These are phyloP conservation scores for Fraxinus sp. DNA, from an alignment of 305 asterid species.

Conservation along the genomic window DNA sequence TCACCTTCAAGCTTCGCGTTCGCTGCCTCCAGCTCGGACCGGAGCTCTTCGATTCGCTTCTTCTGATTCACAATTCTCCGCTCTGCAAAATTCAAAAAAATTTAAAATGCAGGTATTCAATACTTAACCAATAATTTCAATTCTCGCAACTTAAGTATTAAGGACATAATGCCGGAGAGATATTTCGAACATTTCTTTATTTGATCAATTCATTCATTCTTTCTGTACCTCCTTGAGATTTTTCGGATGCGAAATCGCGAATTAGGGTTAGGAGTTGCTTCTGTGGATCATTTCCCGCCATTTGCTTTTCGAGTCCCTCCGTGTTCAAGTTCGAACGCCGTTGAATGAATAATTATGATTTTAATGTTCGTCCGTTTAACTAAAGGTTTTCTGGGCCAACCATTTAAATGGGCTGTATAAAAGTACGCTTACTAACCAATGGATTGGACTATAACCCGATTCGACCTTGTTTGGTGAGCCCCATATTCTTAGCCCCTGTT, in stretches of 20 bases:
- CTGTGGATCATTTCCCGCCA: conserved; percentile 90
- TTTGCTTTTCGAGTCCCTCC: conserved; percentile 18
- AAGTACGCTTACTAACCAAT: not conserved
- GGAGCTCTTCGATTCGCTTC: conserved; percentile 61
- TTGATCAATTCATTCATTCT: not conserved
- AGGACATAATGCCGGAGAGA: conserved; percentile 9
- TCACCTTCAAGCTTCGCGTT: conserved; percentile 55
- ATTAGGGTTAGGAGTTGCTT: conserved; percentile 60
- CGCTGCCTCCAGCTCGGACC: conserved; percentile 49
- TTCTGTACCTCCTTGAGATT: conserved; percentile 71
- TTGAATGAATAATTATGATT: not conserved
- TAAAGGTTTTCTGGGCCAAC: not conserved
- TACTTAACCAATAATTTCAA: not conserved
- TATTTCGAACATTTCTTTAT: not conserved
- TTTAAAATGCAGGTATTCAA: not conserved
- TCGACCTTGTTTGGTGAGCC: not conserved
- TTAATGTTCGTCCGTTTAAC: not conserved
- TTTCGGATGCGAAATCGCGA: conserved; percentile 64
- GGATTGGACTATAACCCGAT: not conserved
- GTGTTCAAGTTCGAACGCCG: conserved; percentile 10
- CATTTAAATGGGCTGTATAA: not conserved
- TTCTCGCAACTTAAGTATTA: not conserved
- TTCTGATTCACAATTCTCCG: conserved; percentile 55
- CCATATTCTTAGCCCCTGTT: no score
- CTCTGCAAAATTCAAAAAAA: conserved; percentile 38